Evolutionary conservation across 495 filamentous ascomycete genomes (phyloP), one percentile per base, ranked within the genome.

Genomic region (Pseudotulostoma volvatum): DNA sequence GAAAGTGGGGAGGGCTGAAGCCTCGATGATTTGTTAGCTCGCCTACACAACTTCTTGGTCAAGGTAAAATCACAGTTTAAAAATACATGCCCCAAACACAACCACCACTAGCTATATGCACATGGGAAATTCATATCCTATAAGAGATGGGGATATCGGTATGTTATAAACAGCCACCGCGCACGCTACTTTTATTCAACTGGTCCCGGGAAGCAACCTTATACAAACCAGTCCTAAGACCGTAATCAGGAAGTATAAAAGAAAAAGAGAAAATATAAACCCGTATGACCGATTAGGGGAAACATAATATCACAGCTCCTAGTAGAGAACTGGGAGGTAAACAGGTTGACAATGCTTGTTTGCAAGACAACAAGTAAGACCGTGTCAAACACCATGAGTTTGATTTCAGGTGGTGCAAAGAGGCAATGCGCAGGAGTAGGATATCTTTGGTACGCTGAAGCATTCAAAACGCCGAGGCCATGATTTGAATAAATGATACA

Each of bases 381-480:
- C 23, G 23, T 11, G 11, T 28, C 23, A 11, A 28, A 28, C 23
- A 11, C 11, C 11, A 5, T 28, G 23, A 11, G 23, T 5, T 28
- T 28, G 23, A 28, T 11, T 28, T 28, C 11, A 11, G 23, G 23
- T 5, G 23, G 23, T 28, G 23, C 11, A 28, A 28, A 28, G 11
- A 5, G n/a, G 37, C 19, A 32, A 37, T 31, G 45, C 36, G 35
- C 40, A 41, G 41, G 34, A 45, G 37, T 38, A 40, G 43, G 38
- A 37, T 31, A 37, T 48, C 45, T 49, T 59, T 51, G 58, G 54
- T 49, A 50, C 53, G 46, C 34, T 40, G 47, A 41, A 52, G 44
- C 48, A 28, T 28, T 49, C 47, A 43, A 43, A 62, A 64, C 60
- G 60, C 60, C 59, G 51, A 52, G 56, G 43, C 47, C 59, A 54